These are phyloP conservation scores for Clavaria fumosa DNA, from an alignment of 768 basidiomycete species.

Conservation along the genomic window DNA sequence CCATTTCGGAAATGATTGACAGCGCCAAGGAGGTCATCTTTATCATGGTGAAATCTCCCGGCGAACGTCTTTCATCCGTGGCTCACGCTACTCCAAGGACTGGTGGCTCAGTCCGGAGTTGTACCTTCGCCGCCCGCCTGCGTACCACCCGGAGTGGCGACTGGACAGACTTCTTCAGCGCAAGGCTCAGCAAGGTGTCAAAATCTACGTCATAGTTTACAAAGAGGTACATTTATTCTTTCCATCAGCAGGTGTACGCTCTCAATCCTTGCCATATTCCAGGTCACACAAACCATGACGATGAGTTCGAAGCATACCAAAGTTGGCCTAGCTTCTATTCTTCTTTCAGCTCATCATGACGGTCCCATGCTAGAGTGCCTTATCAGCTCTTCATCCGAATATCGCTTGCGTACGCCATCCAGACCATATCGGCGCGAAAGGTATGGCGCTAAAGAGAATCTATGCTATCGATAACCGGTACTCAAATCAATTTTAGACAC, in stretches of 20 bases:
- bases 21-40: conserved; percentile 72
- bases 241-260: not conserved
- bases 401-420: conserved; percentile 84
- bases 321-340: conserved; percentile 13
- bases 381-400: conserved; percentile 77
- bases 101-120: conserved; percentile 96
- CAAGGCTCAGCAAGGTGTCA: conserved; percentile 88
- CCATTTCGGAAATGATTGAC: conserved; percentile 80
- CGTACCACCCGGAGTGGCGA: conserved; percentile 73
- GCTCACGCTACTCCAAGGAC: conserved; percentile 29
- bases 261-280: conserved; percentile 1
- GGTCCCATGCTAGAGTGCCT: conserved; percentile 30
- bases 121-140: conserved; percentile 86
- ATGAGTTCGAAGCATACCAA: conserved; percentile 85
- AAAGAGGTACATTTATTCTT: conserved; percentile 49
- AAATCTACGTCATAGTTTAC: conserved; percentile 83
- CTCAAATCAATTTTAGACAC: conserved; percentile 48
- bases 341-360: not conserved
- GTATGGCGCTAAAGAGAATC: no score
- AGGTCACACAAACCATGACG: conserved; percentile 84
- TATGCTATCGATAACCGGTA: no score
- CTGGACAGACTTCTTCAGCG: conserved; percentile 72
- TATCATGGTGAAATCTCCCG: conserved; percentile 41
- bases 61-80: not conserved
- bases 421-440: conserved; percentile 74